Evolutionary conservation across 768 basidiomycete species (phyloP).

Genomic region (Chlorophyllum brunneum): DNA sequence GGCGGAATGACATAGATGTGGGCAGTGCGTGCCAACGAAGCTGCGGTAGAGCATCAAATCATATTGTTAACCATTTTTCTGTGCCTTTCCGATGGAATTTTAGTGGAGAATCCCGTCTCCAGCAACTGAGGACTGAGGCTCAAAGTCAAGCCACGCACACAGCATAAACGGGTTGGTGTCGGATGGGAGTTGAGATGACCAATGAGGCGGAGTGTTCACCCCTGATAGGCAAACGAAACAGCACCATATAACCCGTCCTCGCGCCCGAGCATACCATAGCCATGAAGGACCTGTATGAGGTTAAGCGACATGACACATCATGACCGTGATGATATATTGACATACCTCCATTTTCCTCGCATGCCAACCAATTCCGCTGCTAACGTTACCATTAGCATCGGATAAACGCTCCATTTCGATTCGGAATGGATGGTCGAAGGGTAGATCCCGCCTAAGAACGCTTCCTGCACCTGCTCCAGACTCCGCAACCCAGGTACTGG

Average conservation of each 20-base stretch:
- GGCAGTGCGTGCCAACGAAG: too few species aligned
- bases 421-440: conserved; percentile 61
- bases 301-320: not conserved
- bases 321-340: conserved; percentile 13
- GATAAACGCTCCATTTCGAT: conserved; percentile 69
- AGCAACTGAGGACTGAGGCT: too few species aligned
- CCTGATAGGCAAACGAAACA: conserved; percentile 92
- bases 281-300: conserved; percentile 65
- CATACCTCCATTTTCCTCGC: conserved; percentile 94
- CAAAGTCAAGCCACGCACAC: too few species aligned
- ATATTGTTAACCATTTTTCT: too few species aligned
- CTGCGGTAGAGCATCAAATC: too few species aligned
- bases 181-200: not conserved
- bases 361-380: conserved; percentile 92
- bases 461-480: conserved; percentile 33
- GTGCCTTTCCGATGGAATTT: too few species aligned
- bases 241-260: conserved; percentile 94
- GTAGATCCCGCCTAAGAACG: conserved; percentile 56
- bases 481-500: conserved; percentile 73
- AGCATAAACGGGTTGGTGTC: too few species aligned
- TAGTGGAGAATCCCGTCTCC: too few species aligned
- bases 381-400: conserved; percentile 84
- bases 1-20: too few species aligned
- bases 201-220: conserved; percentile 36
- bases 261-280: conserved; percentile 85